These are phyloP conservation scores for Xylariaceae sp. DNA, from an alignment of 2,329 filamentous ascomycete genomes.

Conservation along the genomic window DNA sequence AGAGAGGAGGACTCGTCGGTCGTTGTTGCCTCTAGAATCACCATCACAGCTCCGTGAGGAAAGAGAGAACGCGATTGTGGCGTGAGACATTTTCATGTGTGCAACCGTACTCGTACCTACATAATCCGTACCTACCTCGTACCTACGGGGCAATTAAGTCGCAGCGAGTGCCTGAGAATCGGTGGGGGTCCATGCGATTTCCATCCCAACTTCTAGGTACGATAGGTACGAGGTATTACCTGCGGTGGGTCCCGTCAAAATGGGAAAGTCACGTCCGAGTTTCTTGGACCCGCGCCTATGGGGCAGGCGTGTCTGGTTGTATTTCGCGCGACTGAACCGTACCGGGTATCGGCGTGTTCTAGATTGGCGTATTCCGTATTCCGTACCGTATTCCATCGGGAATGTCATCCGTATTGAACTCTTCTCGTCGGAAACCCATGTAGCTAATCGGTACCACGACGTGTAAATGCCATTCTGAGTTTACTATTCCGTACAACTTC, in stretches of 20 bases:
- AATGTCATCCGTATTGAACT: too few species aligned
- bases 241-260: not conserved
- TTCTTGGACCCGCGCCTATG: not conserved
- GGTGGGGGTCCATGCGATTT: not conserved
- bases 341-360: too few species aligned
- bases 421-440: too few species aligned
- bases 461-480: too few species aligned
- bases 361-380: too few species aligned
- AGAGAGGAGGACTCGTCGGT: not conserved
- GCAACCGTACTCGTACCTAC: not conserved
- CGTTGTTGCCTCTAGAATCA: not conserved
- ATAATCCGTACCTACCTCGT: not conserved
- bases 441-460: too few species aligned
- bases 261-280: not conserved
- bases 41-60: not conserved
- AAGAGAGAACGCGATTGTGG: not conserved
- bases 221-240: too few species aligned
- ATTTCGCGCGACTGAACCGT: not conserved
- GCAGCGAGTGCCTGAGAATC: not conserved
- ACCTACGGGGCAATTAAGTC: not conserved
- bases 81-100: not conserved
- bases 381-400: too few species aligned
- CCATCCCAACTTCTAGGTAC: too few species aligned
- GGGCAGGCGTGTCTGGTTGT: not conserved
- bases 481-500: not conserved